Conservation (phyloP, 2,329 filamentous ascomycete species). For the Ophiosphaerella narmari region DNA sequence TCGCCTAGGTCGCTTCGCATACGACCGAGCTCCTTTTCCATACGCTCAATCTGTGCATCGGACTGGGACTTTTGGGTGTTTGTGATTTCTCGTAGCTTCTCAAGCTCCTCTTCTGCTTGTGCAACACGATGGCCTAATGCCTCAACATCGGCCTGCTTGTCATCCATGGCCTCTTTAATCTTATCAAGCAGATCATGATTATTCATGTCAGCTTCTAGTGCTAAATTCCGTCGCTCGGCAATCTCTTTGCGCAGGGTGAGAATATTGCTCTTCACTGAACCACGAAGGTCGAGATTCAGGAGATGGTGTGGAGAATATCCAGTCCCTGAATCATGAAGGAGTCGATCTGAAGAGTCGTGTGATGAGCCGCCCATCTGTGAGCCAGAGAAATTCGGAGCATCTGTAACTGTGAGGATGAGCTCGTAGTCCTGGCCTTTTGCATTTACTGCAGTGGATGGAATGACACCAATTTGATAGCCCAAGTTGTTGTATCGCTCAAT, state of each 20-base stretch:
- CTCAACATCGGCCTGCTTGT: conserved; percentile 91
- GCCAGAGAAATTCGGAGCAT: conserved; percentile 71
- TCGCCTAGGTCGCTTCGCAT: conserved; percentile 85
- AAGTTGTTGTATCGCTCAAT: conserved; percentile 93
- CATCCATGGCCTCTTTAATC: conserved; percentile 95
- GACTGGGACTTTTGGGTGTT: conserved; percentile 85
- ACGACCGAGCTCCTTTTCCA: conserved; percentile 96
- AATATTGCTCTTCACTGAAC: conserved; percentile 79
- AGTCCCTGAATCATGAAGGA: conserved; percentile 79
- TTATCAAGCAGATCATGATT: conserved; percentile 92
- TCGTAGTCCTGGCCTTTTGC: conserved; percentile 87
- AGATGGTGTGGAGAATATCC: conserved; percentile 91
- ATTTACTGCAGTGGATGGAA: conserved; percentile 81
- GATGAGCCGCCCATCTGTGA: conserved; percentile 55
- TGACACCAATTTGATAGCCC: conserved; percentile 90
- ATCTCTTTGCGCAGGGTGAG: conserved; percentile 83
- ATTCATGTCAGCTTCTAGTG: conserved; percentile 90
- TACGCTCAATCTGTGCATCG: conserved; percentile 95
- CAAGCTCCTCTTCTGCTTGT: conserved; percentile 89
- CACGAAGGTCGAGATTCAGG: conserved; percentile 84
- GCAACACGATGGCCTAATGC: conserved; percentile 85
- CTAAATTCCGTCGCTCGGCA: conserved; percentile 80
- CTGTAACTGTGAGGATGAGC: conserved; percentile 78
- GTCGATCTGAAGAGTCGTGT: conserved; percentile 65
- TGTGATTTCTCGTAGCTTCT: conserved; percentile 86